Evolutionary conservation across 352 stramenopile species (phyloP).

Genomic region (Globisporangium apiculatum): DNA sequence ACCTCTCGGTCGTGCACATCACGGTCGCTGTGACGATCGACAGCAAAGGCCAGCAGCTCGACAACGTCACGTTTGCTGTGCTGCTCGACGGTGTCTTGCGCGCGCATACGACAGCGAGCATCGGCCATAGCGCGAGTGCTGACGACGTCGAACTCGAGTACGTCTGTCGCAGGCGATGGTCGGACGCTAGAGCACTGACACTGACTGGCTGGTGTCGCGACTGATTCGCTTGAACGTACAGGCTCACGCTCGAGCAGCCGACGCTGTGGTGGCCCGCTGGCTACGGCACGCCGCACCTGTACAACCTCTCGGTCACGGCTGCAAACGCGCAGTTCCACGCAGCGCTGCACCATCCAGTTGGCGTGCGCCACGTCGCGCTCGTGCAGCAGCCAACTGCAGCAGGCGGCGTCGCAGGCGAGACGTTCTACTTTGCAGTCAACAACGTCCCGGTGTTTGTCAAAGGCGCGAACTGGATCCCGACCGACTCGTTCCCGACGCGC

Average conservation of each 20-base stretch:
- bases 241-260: slow-evolving; percentile 28
- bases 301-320: slow-evolving; percentile 40
- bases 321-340: slow-evolving; percentile 18
- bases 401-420: slow-evolving; percentile 35
- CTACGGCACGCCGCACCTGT: slow-evolving; percentile 56
- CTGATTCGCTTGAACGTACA: too few relatives aligned
- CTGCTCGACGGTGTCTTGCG: slow-evolving; percentile 33
- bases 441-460: slow-evolving; percentile 58
- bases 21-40: slow-evolving; percentile 34
- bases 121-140: slow-evolving; percentile 11
- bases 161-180: slow-evolving; percentile 4
- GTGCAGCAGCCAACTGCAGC: slow-evolving; percentile 43
- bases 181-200: too few relatives aligned
- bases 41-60: slow-evolving; percentile 15
- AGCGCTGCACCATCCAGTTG: slow-evolving; percentile 37
- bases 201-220: too few relatives aligned
- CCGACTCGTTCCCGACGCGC: slow-evolving; percentile 66
- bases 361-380: slow-evolving; percentile 57
- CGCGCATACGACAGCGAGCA: slow-evolving; percentile 9
- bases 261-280: slow-evolving; percentile 69
- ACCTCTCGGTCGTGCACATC: slow-evolving; percentile 33
- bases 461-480: slow-evolving; percentile 77
- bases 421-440: slow-evolving; percentile 78
- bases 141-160: slow-evolving; percentile 28
- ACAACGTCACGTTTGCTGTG: slow-evolving; percentile 39